Evolutionary conservation across 495 filamentous ascomycete species (phyloP).

Genomic region (Penicillium canescens): DNA sequence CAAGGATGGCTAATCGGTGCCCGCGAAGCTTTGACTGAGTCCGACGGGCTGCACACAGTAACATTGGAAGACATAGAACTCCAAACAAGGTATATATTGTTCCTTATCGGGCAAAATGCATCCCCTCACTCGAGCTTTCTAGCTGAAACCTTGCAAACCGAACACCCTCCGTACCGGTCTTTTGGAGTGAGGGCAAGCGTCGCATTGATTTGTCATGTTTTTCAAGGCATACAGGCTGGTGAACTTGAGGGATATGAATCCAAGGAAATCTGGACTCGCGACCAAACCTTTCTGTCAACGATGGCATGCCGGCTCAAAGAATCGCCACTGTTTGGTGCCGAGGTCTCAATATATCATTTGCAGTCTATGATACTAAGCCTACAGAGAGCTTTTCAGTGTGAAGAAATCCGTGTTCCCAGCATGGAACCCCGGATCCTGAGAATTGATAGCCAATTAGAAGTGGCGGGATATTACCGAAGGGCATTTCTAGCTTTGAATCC

Average conservation of each 20-base stretch:
- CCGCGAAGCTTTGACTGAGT: neutral
- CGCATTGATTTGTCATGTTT: neutral
- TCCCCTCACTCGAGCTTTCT: neutral
- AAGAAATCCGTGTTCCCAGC: neutral
- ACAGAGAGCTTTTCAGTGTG: neutral
- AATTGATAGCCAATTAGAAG: neutral
- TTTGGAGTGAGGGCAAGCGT: neutral
- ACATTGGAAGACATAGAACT: neutral
- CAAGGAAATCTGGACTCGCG: neutral
- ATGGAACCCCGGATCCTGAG: neutral
- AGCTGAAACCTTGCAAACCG: neutral
- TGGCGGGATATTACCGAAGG: neutral
- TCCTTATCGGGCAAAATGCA: neutral
- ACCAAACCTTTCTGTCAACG: neutral
- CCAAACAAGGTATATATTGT: neutral
- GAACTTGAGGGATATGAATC: neutral
- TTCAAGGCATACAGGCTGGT: neutral
- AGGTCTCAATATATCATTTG: neutral
- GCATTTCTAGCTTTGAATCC: too few relatives aligned
- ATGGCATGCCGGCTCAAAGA: neutral
- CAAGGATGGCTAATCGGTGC: neutral
- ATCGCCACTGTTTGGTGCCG: neutral
- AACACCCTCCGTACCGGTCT: neutral
- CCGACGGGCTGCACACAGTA: neutral
- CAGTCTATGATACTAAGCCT: conserved; percentile 1